These are phyloP conservation scores for Silybum marianum DNA, from an alignment of 129 eudicot genomes.

Conservation along the genomic window DNA sequence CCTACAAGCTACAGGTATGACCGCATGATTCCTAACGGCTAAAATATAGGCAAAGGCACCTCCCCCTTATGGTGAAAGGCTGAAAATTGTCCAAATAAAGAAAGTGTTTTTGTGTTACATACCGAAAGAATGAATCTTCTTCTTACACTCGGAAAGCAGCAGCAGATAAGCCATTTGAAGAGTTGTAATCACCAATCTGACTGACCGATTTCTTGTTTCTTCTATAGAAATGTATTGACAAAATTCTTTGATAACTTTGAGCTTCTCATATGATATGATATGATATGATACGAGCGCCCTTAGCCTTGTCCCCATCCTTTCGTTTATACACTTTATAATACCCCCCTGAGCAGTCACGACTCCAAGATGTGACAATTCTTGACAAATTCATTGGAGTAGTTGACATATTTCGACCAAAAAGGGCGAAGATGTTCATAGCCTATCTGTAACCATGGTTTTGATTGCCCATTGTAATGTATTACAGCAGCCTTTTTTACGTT, in stretches of 20 bases:
- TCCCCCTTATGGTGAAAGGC: conserved; percentile 33
- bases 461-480: conserved; percentile 96
- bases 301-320: conserved; percentile 19
- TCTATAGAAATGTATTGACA: conserved; percentile 39
- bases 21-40: conserved; percentile 27
- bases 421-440: conserved; percentile 96
- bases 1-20: conserved; percentile 16
- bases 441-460: conserved; percentile 96
- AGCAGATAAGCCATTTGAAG: conserved; percentile 26
- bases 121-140: conserved; percentile 53
- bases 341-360: conserved; percentile 39
- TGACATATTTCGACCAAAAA: conserved; percentile 89
- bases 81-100: conserved; percentile 46
- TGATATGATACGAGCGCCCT: neutral
- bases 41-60: conserved; percentile 31
- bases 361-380: conserved; percentile 89
- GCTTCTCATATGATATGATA: conserved; percentile 2
- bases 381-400: conserved; percentile 88
- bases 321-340: conserved; percentile 17
- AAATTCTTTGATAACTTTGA: conserved; percentile 24
- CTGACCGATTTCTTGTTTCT: conserved; percentile 35
- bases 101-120: conserved; percentile 53
- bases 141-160: conserved; percentile 40
- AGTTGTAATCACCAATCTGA: conserved; percentile 27
- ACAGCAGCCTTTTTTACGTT: conserved; percentile 83